Evolutionary conservation across 495 filamentous ascomycete genomes (phyloP).

Genomic region (Lentithecium fluviatile): DNA sequence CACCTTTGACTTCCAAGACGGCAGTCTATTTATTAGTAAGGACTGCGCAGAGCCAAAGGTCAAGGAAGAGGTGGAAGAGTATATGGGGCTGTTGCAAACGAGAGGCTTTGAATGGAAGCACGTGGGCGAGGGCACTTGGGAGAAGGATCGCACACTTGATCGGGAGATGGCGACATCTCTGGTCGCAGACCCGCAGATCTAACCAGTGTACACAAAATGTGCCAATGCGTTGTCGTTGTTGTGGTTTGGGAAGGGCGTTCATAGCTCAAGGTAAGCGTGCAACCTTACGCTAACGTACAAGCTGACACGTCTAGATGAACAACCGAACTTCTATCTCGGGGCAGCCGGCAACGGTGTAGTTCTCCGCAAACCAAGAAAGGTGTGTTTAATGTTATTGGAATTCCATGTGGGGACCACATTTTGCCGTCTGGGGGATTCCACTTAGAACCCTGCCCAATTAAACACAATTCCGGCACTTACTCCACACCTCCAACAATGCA

Average conservation of each 20-base stretch:
- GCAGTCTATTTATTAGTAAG: slow-evolving; percentile 11
- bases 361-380: too few species aligned
- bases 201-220: too few species aligned
- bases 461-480: slow-evolving; percentile 12
- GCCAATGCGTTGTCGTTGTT: too few species aligned
- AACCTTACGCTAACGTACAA: too few species aligned
- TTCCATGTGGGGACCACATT: slow-evolving; percentile 18
- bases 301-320: too few species aligned
- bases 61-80: slow-evolving; percentile 13
- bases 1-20: slow-evolving; percentile 16
- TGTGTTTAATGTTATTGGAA: too few species aligned
- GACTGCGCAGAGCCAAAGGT: slow-evolving; percentile 11
- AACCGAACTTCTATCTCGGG: too few species aligned
- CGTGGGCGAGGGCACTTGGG: slow-evolving; percentile 17
- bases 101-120: slow-evolving; percentile 19
- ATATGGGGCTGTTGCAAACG: slow-evolving; percentile 3
- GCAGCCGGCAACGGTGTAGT: too few species aligned
- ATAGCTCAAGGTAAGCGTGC: too few species aligned
- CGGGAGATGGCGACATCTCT: background rate
- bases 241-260: too few species aligned
- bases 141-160: slow-evolving; percentile 7
- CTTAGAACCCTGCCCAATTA: slow-evolving; percentile 7
- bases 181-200: too few species aligned
- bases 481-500: slow-evolving; percentile 5
- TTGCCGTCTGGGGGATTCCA: slow-evolving; percentile 6